Base-by-base conservation (phyloP, 306 rosid species). In the Vigna angularis region DNA sequence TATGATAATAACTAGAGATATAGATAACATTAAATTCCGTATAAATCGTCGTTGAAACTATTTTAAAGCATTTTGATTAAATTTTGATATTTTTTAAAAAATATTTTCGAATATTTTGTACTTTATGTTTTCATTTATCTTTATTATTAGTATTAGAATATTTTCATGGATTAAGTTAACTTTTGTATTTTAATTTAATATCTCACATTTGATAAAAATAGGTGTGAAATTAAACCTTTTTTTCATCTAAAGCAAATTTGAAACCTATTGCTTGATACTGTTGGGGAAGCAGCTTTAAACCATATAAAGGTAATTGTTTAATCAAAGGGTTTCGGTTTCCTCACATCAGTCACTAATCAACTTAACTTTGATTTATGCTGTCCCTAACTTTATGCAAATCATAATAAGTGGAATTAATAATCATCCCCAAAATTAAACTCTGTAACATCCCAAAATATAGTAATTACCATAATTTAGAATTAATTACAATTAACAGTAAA, bases 311-410 rank as follows among this genome's bases (percentile, higher is more conserved):
- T 11, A 66, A 47, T 42, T 13, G 50, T 66, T 66, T 66, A 48
- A 42, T 66, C 5, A 44, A 42, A 66, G 70, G 53, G 10, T 66
- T 26, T 26, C 44, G 72, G 50, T 40, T 42, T 66, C 18, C 18
- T 66, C 44, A 40, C 42, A 57, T 57, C 56, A 57, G 57, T 73
- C 42, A 73, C 15, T 24, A 48, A 63, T 57, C 66, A 73, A 57
- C 24, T 24, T 22, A 73, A 8, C 77, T 28, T 73, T 57, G 42
- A 47, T 74, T 75, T 65, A 51, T 76, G 42, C 65, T 76, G 52
- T 51, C 80, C 51, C 72, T 65, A 74, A 47, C 70, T 65, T 64
- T 65, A 63, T 65, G 16, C 18, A 34, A 38, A 65, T 40, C 1
- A 38, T 65, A 65, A 18, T 34, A 32, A 64, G 70, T 45, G 47